Base-by-base conservation (phyloP, 2,329 filamentous ascomycete species). In the Stemphylium beticola region DNA sequence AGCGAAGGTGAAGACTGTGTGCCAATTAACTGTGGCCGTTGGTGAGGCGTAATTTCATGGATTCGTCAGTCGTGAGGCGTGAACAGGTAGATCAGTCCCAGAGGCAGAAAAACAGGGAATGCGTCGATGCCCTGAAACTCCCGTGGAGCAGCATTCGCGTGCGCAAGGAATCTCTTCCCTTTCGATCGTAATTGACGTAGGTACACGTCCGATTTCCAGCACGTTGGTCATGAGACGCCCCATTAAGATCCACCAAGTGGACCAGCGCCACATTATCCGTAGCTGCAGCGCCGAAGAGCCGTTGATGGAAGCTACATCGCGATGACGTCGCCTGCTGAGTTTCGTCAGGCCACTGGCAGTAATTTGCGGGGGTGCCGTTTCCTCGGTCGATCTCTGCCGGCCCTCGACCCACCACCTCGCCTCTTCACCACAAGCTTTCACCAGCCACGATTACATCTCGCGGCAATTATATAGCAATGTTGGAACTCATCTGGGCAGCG, bases 121-220 rank as follows among this genome's bases (percentile, higher is more conserved):
- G 39, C 40, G 39, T 31, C 49, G 53, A 42, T 39, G 52, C 29
- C 43, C 49, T 50, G 24, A 43, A 59, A 46, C 38, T 34, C 29
- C 24, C 42, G 26, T 36, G 54, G 17, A 38, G 53, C 36, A 38
- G 41, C 49, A 54, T 40, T 57, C 53, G 55, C 31, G 49, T 40
- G 49, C 45, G 53, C 52, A 57, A 48, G 58, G 52, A 41, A 26
- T 26, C 9, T 34, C 44, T 53, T 46, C 54, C 52, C 38, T 54
- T 46, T 44, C 54, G 42, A 62, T 53, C 60, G 57, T 53, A 43
- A 46, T 66, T 68, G 65, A 68, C 64, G 65, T 68, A 66, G 54
- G 51, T 52, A 53, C 59, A 55, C 45, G 49, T 44, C 39, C 33
- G 14, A 4, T 45, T 26, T 26, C 36, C 40, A 45, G 31, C 46